phyloP scores from a whole-genome alignment of 495 filamentous ascomycete species.

The Aspergillus ostianus region DNA sequence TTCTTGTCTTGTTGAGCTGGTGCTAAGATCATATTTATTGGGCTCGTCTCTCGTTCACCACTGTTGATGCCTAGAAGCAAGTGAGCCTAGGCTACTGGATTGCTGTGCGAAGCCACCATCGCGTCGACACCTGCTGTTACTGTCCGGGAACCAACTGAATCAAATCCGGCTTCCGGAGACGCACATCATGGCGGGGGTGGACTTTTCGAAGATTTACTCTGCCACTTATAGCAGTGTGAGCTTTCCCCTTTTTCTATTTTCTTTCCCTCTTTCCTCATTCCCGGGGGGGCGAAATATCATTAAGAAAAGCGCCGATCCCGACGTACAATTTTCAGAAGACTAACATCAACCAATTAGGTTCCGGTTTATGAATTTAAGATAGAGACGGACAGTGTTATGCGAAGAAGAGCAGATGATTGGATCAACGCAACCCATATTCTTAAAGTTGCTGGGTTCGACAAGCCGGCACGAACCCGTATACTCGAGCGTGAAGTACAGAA shows the following conservation, averaged over 20 bases:
- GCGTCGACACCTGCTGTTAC: constrained; percentile 18
- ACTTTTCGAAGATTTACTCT: constrained; percentile 64
- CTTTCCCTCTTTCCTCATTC: not conserved
- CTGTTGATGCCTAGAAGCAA: constrained; percentile 14
- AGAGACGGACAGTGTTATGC: constrained; percentile 80
- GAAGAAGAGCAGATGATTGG: constrained; percentile 82
- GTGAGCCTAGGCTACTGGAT: constrained; percentile 10
- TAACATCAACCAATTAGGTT: constrained; percentile 52
- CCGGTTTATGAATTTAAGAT: constrained; percentile 89
- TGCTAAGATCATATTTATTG: constrained; percentile 1
- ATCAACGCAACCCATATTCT: constrained; percentile 96
- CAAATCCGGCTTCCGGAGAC: constrained; percentile 22
- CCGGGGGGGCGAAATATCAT: too few species aligned
- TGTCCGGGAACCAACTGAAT: constrained; percentile 25
- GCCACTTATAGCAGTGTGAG: constrained; percentile 93
- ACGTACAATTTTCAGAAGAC: not conserved
- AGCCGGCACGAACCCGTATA: constrained; percentile 90
- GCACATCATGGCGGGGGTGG: constrained; percentile 42
- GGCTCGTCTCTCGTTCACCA: not conserved
- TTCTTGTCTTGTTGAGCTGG: constrained; percentile 5
- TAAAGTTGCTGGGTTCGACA: constrained; percentile 80
- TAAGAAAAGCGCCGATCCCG: not conserved
- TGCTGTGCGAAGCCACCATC: constrained; percentile 9
- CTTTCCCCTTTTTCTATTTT: constrained; percentile 14
- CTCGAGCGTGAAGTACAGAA: constrained; percentile 97